Percentiles rank a stretch among this genome's conserved stretches.
phyloP scores from a whole-genome alignment of 1,284 basidiomycete species.

The Austropuccinia psidii region DNA sequence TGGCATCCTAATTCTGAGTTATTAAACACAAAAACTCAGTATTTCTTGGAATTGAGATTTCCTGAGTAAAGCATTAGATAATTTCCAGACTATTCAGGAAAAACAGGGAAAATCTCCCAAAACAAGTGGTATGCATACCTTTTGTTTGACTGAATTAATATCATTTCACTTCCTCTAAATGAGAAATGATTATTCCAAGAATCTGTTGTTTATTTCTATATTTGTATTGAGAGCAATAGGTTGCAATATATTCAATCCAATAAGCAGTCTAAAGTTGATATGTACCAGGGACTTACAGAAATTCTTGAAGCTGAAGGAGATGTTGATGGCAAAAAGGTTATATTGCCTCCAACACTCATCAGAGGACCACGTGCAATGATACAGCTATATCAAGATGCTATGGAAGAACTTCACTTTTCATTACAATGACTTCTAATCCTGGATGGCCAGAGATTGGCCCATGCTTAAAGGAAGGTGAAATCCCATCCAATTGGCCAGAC shows the following conservation, averaged over 20 bases:
- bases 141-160: not conserved
- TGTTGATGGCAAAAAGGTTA: not conserved
- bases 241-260: constrained; percentile 45
- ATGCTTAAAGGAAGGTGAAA: constrained; percentile 48
- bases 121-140: not conserved
- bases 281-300: not conserved
- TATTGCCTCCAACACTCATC: not conserved
- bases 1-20: not conserved
- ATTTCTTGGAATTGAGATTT: not conserved
- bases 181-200: constrained; percentile 49
- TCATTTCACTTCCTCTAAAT: not conserved
- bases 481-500: not conserved
- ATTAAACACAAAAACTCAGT: not conserved
- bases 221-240: constrained; percentile 43
- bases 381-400: constrained; percentile 5
- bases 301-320: not conserved
- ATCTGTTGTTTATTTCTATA: constrained; percentile 48
- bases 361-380: not conserved
- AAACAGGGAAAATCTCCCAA: not conserved
- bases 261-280: constrained; percentile 43
- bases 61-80: no score
- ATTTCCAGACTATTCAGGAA: no score
- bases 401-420: not conserved
- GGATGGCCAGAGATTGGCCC: not conserved
- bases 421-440: constrained; percentile 21